Base-by-base conservation (phyloP, 176 grass and related monocot genomes). In the Elaeis guineensis region DNA sequence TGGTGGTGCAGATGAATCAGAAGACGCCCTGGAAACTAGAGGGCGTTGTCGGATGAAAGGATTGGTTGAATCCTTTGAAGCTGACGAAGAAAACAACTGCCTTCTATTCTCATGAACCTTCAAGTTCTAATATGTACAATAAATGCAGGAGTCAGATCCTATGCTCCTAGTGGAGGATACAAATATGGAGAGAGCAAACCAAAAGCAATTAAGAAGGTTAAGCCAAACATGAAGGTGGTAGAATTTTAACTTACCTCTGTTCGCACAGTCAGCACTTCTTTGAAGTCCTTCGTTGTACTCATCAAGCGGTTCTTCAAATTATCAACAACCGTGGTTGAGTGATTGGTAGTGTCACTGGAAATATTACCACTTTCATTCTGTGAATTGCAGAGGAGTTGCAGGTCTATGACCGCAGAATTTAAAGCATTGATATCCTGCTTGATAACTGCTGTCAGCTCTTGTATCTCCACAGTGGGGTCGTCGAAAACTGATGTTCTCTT, bases 271-370 rank as follows among this genome's bases (percentile, higher is more conserved):
- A 55, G 54, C 4, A 55, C 54, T 9, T 55, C 54, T 55, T 55
- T 55, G n/a, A 55, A 55, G 5, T 55, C 54, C 21, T 55, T 55
- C 7, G 54, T 55, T 18, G 54, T 6, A 55, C 11, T 55, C 54
- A 55, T 55, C 54, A 55, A 55, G n/a, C 54, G n/a, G 21, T 55
- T 55, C 17, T 55, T 55, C 19, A 55, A 55, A 55, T 55, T 55
- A 21, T 55, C 54, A 19, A 55, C n/a, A 19, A 55, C 54, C 3
- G 54, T 55, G 19, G 54, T 55, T 55, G 54, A 55, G 14, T 55
- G 54, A 19, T 5, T 55, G 54, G 54, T 20, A 20, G 54, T 55
- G n/a, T 55, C 54, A 21, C 54, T 21, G 54, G 54, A 22, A 55
- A 55, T 21, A 55, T 12, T 55, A 11, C 54, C n/a, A 55, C 54